Evolutionary conservation across 2,329 filamentous ascomycete species (phyloP), one percentile per base, ranked within the genome.

Genomic region (Tolypocladium tundrense): DNA sequence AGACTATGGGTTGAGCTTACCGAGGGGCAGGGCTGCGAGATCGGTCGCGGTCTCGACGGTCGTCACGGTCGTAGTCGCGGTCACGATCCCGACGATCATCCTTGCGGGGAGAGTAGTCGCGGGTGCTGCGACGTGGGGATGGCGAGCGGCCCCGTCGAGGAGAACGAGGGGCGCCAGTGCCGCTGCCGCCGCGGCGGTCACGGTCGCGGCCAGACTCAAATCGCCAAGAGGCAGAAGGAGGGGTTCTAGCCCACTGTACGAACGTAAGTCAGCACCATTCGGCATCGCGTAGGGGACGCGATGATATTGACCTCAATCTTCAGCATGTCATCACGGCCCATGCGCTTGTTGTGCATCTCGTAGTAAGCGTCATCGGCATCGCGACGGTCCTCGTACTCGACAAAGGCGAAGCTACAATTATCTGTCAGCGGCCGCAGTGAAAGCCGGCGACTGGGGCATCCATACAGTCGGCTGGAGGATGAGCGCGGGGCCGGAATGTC

Each of bases 291-390:
- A 6, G 1, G 27, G 19, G 31, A 21, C 10, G 8, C 19, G 13
- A 11, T 6, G 43, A 10, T 21, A 66, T 83, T 65, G 77, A 96
- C 94, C 84, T 99, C 94, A 65, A 99, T 97, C 80, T 99, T 99
- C 77, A 99, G 73, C 60, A 96, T 79, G 69, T 99, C 94, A 71
- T 99, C 94, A 62, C 93, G 88, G 53, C 91, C 92, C 67, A 99
- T 91, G 65, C 93, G 91, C 85, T 97, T 97, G 81, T 97, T 97
- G 73, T 99, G 94, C 94, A 99, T 99, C 79, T 99, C 94, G 74
- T 99, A 91, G 73, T 99, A 99, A 53, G 94, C 94, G 78, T 99
- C 94, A 74, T 99, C 94, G 63, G 94, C 92, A 80, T 99, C 94
- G 67, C 94, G 92, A 68, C 93, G 90, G 74, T 92, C 95, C 79